Evolutionary conservation across 176 grass and related monocot species (phyloP).

Genomic region (Aechmea fasciata): DNA sequence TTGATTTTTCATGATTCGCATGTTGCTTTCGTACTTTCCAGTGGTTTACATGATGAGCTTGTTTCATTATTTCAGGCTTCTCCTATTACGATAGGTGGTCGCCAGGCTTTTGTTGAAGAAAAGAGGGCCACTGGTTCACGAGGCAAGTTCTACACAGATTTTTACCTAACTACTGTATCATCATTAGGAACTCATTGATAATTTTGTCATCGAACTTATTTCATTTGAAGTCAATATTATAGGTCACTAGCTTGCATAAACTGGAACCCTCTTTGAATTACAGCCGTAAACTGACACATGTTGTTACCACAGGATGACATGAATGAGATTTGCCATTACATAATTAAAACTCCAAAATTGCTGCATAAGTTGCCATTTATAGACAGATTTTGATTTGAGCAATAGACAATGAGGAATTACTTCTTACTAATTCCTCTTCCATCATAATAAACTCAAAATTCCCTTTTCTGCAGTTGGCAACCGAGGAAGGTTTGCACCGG

Average conservation of each 20-base stretch:
- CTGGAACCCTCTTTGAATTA: too few relatives aligned
- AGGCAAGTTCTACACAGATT: slow-evolving; percentile 33
- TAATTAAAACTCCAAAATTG: too few relatives aligned
- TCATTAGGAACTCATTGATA: not conserved
- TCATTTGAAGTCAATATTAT: not conserved
- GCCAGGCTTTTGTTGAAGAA: slow-evolving; percentile 65
- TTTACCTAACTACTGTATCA: not conserved
- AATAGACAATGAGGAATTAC: not conserved
- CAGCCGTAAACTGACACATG: too few relatives aligned
- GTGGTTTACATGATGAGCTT: not conserved
- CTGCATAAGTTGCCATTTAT: not conserved
- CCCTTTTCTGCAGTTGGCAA: slow-evolving; percentile 33
- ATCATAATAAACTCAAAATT: not conserved
- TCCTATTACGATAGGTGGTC: slow-evolving; percentile 62
- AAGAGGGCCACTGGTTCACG: slow-evolving; percentile 67
- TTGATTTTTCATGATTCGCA: too few relatives aligned
- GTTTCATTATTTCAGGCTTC: slow-evolving; percentile 48
- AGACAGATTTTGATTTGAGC: not conserved
- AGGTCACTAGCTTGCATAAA: too few relatives aligned
- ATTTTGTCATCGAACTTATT: not conserved
- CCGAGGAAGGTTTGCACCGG: slow-evolving; percentile 53
- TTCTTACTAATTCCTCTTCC: not conserved
- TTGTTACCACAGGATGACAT: too few relatives aligned
- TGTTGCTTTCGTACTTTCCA: too few relatives aligned
- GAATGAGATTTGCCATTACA: too few relatives aligned